Base-by-base conservation (phyloP, 768 basidiomycete genomes). In the Mycena albidolilacea region DNA sequence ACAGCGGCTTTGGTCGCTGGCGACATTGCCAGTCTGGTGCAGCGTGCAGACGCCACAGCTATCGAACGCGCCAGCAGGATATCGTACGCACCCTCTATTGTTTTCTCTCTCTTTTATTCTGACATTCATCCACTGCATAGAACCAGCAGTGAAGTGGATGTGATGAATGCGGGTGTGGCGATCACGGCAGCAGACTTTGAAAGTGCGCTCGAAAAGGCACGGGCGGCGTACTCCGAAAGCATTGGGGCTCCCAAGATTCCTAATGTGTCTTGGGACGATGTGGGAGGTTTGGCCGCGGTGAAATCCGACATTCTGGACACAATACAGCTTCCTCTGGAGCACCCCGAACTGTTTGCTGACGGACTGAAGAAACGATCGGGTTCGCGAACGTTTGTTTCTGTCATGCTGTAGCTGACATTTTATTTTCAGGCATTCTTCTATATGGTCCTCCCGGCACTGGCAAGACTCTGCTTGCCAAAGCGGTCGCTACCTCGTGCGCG, bases 171-270 rank as follows among this genome's bases (percentile, higher is more conserved):
- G 6, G 87, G 86, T 2, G 77, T 89, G 9, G 81, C 85, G 9
- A 73, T 91, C 43, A 87, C 84, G 21, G 85, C 86, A 0, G 85
- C 85, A 52, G 96, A 98, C 78, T 92, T 99, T 77, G 88, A 92
- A 5, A 69, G 76, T 17, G 96, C 95, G 0, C 85, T 99, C 21
- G 85, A 87, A 14, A 89, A 91, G 72, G 93, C 94, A 14, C 86
- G 96, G 66, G 83, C 89, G 11, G 89, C 93, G 0, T 97, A 97
- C 81, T 93, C 95, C 9, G 95, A 97, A 79, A 95, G 89, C 78
- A 97, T 99, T 71, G 97, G 97, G n/a, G 96, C 96, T 35, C 98
- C 98, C 0, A 97, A 94, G 76, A 99, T 99, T 44, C 98, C 98
- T 1, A 93, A 88, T 74, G 97, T 99, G 0, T 89, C 93, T 0